Evolutionary conservation across 306 rosid species (phyloP).

Genomic region (Oemleria cerasiformis): DNA sequence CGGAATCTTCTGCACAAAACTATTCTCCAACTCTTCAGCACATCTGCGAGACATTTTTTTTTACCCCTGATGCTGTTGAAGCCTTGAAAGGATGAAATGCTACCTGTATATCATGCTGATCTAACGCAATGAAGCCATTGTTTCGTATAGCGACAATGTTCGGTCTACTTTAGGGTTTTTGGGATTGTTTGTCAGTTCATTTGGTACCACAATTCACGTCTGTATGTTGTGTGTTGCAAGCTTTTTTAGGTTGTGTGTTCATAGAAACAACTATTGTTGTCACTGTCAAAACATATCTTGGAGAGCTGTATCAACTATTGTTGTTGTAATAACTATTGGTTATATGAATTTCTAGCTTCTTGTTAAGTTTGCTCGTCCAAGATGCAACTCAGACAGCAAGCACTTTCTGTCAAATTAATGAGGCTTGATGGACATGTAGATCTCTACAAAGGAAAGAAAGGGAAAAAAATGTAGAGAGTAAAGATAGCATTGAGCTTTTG

Average conservation of each 20-base stretch:
- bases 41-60: background rate
- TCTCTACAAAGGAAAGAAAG: background rate
- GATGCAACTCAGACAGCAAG: background rate
- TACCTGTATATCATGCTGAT: background rate
- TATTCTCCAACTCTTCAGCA: background rate
- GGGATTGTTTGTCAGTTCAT: background rate
- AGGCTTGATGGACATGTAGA: background rate
- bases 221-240: background rate
- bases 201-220: background rate
- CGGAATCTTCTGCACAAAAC: background rate
- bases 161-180: background rate
- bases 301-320: background rate
- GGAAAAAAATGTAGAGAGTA: background rate
- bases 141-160: too few species aligned
- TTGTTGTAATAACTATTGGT: conserved; percentile 3
- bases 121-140: background rate
- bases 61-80: background rate
- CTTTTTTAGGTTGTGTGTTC: background rate
- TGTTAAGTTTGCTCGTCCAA: background rate
- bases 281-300: background rate
- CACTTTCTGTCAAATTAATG: background rate
- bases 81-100: background rate
- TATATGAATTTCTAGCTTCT: background rate
- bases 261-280: background rate
- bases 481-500: background rate